Base-by-base conservation (phyloP, 2,329 filamentous ascomycete species). In the Peltaster fructicola region DNA sequence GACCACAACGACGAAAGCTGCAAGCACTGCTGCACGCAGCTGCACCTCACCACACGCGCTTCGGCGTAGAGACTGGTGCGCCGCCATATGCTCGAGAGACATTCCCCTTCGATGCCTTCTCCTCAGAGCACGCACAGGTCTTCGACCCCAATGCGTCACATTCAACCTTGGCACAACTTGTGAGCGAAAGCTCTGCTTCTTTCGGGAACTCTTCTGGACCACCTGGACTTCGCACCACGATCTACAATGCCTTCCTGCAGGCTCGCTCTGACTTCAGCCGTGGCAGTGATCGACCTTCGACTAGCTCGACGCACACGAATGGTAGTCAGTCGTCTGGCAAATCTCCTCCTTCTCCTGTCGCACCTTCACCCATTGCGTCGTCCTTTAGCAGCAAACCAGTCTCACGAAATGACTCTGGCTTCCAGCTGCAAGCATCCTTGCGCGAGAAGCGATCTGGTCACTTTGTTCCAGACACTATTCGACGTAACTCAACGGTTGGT, bases 381-480 rank as follows among this genome's bases (percentile, higher is more conserved):
- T 70, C 68, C 38, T 92, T 91, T 45, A 76, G 80, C 6, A 65
- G 66, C 3, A 85, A 79, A 3, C 75, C 79, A 0, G 68, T 78
- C n/a, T 91, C 82, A 5, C 68, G 82, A 9, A 90, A 76, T 42
- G 88, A 98, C 45, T 93, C 85, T 4, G 85, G 81, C 2, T 90
- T 88, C 50, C 78, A 80, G 17, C 59, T 92, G 28, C 74, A 84
- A 34, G 71, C 78, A 10, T 91, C 80, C 4, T 59, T 98, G 29
- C 72, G 82, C 15, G 88, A 95, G 53, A 98, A 95, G 57, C 70
- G 85, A 25, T 95, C 88, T 3, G 84, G 79, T 2, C 81, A 93
- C 47, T 92, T 95, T 38, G 23, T 23, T 8, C 78, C 88, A 41
- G 69, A 75, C 29, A 53, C 60, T 36, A 76, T 76, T n/a, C 69